Percentiles rank a stretch among this genome's conserved stretches.
Evolutionary conservation across 1,284 basidiomycete genomes (phyloP).

Genomic region (Sporisorium exsertum): DNA sequence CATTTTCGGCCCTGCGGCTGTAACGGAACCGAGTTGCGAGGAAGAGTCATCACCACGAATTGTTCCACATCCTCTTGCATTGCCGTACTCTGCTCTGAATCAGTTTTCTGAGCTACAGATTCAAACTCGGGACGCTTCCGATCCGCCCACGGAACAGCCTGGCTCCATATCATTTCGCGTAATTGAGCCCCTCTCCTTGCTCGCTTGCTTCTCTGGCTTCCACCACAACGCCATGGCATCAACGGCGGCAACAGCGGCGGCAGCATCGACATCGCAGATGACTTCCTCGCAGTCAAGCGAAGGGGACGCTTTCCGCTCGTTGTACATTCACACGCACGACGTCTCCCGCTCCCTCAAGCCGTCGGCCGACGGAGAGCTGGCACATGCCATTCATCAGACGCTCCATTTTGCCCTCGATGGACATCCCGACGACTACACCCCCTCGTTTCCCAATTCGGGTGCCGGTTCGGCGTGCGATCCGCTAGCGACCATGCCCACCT

Average conservation of each 20-base stretch:
- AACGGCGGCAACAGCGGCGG: not conserved
- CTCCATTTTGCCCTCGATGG: constrained; percentile 64
- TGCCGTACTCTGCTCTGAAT: constrained; percentile 8
- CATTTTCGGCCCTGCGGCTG: not conserved
- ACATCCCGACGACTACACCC: constrained; percentile 55
- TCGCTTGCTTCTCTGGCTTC: not conserved
- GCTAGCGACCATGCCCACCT: constrained; percentile 38
- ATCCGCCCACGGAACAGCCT: not conserved
- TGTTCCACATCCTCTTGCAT: constrained; percentile 20
- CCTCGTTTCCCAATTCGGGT: constrained; percentile 21
- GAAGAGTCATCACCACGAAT: not conserved
- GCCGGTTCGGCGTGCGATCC: constrained; percentile 32
- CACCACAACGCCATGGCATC: not conserved
- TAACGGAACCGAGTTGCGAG: constrained; percentile 13
- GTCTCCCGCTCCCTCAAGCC: constrained; percentile 60
- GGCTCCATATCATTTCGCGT: not conserved
- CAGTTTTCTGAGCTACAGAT: not conserved
- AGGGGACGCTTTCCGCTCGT: constrained; percentile 21
- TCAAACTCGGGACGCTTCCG: not conserved
- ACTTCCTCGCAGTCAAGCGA: not conserved
- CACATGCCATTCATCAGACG: constrained; percentile 63
- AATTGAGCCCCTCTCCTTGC: too few relatives aligned
- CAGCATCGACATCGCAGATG: constrained; percentile 4
- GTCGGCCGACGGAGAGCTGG: constrained; percentile 58
- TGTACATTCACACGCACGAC: constrained; percentile 62